phyloP scores from a whole-genome alignment of 2,329 filamentous ascomycete species.

The Penicillium sumatraense region DNA sequence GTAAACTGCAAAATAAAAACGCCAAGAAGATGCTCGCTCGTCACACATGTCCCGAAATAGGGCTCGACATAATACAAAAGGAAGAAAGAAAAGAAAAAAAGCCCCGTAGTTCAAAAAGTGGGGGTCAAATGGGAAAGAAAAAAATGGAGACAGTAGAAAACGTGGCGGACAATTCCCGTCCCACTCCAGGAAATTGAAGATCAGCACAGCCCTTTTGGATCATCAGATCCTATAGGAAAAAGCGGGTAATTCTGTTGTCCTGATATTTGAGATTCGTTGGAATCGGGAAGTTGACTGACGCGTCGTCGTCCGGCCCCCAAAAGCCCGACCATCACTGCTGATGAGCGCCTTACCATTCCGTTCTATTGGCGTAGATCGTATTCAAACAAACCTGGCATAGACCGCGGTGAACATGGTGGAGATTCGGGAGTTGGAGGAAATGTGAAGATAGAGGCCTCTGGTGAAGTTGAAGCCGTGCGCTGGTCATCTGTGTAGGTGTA shows the following conservation, averaged over 20 bases:
- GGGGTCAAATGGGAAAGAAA: not conserved
- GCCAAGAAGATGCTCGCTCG: slow-evolving; percentile 25
- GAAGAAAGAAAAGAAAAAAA: slow-evolving; percentile 7
- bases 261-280: not conserved
- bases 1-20: slow-evolving; percentile 10
- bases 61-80: slow-evolving; percentile 7
- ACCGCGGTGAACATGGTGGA: slow-evolving; percentile 44
- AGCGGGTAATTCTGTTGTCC: not conserved
- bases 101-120: slow-evolving; percentile 1
- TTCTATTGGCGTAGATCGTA: slow-evolving; percentile 25
- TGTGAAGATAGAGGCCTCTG: slow-evolving; percentile 41
- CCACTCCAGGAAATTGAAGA: not conserved
- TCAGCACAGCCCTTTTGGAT: not conserved
- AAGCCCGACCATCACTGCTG: not conserved
- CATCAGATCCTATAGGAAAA: not conserved
- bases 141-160: slow-evolving; percentile 13
- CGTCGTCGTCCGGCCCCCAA: slow-evolving; percentile 5
- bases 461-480: slow-evolving; percentile 47
- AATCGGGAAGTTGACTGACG: not conserved
- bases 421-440: slow-evolving; percentile 50
- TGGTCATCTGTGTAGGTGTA: slow-evolving; percentile 45
- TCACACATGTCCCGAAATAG: slow-evolving; percentile 14
- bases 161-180: not conserved
- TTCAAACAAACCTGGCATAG: slow-evolving; percentile 32
- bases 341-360: not conserved